Evolutionary conservation across 441 rosid species (phyloP).

Genomic region (Kokia cookei): DNA sequence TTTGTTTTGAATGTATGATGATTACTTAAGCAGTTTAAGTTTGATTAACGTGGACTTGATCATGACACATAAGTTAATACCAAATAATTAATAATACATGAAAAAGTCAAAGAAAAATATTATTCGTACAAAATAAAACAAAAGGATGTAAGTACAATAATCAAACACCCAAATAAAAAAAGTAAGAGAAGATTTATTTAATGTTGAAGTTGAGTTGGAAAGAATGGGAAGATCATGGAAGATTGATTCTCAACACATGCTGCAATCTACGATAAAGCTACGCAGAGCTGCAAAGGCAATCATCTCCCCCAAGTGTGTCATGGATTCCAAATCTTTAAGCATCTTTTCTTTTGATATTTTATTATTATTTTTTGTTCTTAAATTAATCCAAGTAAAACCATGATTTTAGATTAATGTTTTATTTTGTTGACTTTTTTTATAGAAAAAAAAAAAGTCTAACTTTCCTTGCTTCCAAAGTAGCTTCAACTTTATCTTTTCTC

Average conservation of each 20-base stretch:
- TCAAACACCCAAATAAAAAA: neutral
- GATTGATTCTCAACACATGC: conserved; percentile 50
- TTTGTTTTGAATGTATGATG: neutral
- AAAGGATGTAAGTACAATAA: neutral
- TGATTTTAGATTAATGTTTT: neutral
- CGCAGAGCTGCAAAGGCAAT: conserved; percentile 11
- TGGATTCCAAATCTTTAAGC: conserved; percentile 23
- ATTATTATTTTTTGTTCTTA: neutral
- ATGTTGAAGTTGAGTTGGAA: conserved; percentile 38
- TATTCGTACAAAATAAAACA: neutral
- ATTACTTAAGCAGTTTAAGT: neutral
- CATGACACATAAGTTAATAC: neutral
- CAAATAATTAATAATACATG: neutral
- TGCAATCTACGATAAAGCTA: conserved; percentile 30
- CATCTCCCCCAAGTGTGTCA: conserved; percentile 46
- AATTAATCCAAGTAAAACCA: neutral
- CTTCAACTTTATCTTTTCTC: conserved; percentile 8
- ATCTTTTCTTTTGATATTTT: neutral
- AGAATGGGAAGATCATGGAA: conserved; percentile 38
- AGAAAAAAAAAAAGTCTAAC: neutral
- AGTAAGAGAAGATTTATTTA: conserved; percentile 5
- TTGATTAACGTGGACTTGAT: neutral
- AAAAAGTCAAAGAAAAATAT: neutral
- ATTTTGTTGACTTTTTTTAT: conserved; percentile 10
- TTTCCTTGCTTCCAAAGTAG: neutral